Evolutionary conservation across 441 rosid species (phyloP).

Genomic region (Populus hybrid): DNA sequence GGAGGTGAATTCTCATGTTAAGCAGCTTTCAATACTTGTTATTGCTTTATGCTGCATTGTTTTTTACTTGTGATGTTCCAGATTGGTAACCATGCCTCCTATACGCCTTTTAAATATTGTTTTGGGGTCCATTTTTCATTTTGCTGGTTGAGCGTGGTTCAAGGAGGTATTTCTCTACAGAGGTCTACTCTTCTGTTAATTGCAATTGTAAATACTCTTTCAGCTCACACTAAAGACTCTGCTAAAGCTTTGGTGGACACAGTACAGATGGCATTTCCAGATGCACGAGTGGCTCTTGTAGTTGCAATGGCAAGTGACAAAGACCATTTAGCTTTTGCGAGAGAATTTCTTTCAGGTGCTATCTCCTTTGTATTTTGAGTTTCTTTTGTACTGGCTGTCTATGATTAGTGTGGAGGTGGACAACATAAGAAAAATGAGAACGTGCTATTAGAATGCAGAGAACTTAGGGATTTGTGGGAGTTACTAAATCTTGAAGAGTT

Average conservation of each 20-base stretch:
- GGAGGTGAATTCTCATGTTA: constrained; percentile 50
- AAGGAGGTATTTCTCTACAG: neutral
- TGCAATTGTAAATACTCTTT: constrained; percentile 9
- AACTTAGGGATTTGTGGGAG: neutral
- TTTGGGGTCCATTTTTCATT: neutral
- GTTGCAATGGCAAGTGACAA: constrained; percentile 92
- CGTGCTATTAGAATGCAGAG: neutral
- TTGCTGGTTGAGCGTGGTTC: neutral
- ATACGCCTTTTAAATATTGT: neutral
- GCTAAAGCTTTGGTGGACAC: constrained; percentile 69
- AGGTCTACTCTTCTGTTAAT: neutral
- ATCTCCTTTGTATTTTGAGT: neutral
- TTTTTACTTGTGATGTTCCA: neutral
- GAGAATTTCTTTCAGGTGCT: constrained; percentile 65
- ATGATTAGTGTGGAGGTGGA: neutral
- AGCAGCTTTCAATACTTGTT: neutral
- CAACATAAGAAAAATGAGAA: neutral
- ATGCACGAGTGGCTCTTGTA: constrained; percentile 48
- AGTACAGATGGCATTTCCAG: constrained; percentile 50
- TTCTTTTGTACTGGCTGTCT: neutral
- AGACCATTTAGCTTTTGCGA: constrained; percentile 79
- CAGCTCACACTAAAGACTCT: constrained; percentile 93
- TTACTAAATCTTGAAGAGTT: neutral
- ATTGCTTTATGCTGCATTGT: neutral
- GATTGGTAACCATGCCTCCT: neutral